Evolutionary conservation across 495 filamentous ascomycete genomes (phyloP).

Genomic region (Hypoxylon subgilvum): DNA sequence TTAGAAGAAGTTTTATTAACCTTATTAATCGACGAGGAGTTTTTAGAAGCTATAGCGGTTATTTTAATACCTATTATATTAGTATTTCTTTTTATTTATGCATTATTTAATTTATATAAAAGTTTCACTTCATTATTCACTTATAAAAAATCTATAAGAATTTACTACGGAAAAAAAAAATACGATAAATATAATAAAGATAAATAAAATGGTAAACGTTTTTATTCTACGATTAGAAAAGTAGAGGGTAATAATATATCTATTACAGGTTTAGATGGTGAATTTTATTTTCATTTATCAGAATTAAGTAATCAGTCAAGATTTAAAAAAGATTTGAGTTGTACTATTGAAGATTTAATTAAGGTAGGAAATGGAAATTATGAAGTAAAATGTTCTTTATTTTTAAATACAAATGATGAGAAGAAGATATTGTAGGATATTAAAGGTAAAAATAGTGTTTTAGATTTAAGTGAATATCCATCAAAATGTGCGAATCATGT

Average conservation of each 20-base stretch:
- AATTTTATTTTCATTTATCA: background rate
- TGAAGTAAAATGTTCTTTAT: background rate
- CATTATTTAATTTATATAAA: no score
- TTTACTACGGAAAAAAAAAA: no score
- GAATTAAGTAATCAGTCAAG: background rate
- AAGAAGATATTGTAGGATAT: background rate
- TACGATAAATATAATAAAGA: no score
- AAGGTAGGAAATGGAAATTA: background rate
- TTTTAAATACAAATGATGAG: background rate
- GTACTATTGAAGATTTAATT: background rate
- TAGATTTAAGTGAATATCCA: background rate
- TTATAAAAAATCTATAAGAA: no score
- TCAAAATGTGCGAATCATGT: background rate
- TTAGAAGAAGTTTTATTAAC: no score
- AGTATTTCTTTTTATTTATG: no score
- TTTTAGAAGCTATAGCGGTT: no score
- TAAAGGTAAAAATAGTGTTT: background rate
- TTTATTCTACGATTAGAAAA: background rate
- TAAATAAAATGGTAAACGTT: no score
- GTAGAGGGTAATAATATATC: background rate
- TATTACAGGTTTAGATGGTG: background rate
- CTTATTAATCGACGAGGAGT: no score
- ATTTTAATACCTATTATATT: no score
- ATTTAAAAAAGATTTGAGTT: background rate
- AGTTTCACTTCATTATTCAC: no score